Evolutionary conservation across 2,329 filamentous ascomycete species (phyloP), one percentile per base, ranked within the genome.

Genomic region (Exophiala spinifera): DNA sequence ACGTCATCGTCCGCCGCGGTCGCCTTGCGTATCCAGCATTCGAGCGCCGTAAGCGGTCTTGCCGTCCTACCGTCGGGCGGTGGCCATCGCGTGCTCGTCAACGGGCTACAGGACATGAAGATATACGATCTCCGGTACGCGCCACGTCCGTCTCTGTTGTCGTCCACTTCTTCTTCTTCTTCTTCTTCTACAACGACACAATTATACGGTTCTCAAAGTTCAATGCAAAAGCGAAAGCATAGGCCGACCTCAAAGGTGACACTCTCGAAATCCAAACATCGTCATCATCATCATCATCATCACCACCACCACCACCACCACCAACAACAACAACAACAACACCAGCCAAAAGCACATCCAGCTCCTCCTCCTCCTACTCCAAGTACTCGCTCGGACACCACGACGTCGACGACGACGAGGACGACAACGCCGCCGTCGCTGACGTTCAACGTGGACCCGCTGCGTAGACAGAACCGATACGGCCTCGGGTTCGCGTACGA

Each of bases 71-170:
- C 51, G 2, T 10, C 6, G 8, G 28, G 11, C 4, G 55, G 49
- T 31, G 44, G 47, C 4, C 44, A 56, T 17, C 49, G 51, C 11
- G 28, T 63, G 13, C 53, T 61, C 36, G 47, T 60, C 46, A 55
- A 51, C 36, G 59, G 61, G 10, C 43, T 59, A 15, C 15, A 11
- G 19, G 49, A 44, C 11, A 56, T 57, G 43, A 49, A 46, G 10
- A 46, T 62, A 14, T 63, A 63, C 49, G 61, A 63, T 42, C 45
- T 63, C 5, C 57, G 61, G 11, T 62, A 46, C 51, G 34, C 48
- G 1, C 45, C 56, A 20, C n/a, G 20, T 10, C 55, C 59, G n/a
- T 20, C 25, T 15, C 39, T 5, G 1, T 33, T n/a, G 8, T 20
- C 23, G 8, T 17, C 19, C 20, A 17, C 4, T 3, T 4, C 14